phyloP scores from a whole-genome alignment of 2,329 filamentous ascomycete genomes.

The Claviceps cyperi region DNA sequence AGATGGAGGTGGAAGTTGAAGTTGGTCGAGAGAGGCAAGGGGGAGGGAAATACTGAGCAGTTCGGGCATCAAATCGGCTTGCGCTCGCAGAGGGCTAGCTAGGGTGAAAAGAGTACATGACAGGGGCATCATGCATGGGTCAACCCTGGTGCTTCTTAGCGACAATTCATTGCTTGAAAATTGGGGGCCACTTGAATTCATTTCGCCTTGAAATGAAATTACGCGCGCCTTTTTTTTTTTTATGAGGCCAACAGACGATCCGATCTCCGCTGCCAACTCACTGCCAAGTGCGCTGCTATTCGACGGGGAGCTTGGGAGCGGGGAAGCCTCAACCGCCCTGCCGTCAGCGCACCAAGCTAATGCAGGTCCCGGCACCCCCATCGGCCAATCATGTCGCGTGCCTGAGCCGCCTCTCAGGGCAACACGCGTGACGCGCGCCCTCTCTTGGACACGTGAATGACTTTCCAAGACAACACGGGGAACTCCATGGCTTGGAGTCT shows the following conservation, averaged over 20 bases:
- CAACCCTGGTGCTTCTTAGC: not conserved
- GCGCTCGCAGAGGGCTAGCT: not conserved
- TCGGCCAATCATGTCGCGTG: conserved; percentile 5
- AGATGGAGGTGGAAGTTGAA: not conserved
- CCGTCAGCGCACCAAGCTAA: not conserved
- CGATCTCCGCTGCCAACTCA: not conserved
- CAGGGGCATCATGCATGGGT: not conserved
- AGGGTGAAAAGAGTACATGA: not conserved
- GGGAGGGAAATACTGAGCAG: not conserved
- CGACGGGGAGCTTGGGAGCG: not conserved
- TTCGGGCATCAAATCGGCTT: not conserved
- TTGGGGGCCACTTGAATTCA: not conserved
- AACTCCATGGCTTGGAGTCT: too few species aligned
- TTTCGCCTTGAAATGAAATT: conserved; percentile 2
- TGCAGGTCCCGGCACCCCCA: conserved; percentile 8
- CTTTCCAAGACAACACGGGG: too few species aligned
- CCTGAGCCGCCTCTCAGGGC: conserved; percentile 5
- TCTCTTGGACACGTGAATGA: too few species aligned
- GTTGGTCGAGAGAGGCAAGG: not conserved
- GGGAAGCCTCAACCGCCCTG: not conserved
- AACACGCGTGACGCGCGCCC: too few species aligned
- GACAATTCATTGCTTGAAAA: not conserved
- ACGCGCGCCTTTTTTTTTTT: not conserved
- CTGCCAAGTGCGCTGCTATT: conserved; percentile 1
- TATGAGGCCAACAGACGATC: too few species aligned